Conservation (phyloP, 495 filamentous ascomycete genomes). For the Lophium mytilinum region DNA sequence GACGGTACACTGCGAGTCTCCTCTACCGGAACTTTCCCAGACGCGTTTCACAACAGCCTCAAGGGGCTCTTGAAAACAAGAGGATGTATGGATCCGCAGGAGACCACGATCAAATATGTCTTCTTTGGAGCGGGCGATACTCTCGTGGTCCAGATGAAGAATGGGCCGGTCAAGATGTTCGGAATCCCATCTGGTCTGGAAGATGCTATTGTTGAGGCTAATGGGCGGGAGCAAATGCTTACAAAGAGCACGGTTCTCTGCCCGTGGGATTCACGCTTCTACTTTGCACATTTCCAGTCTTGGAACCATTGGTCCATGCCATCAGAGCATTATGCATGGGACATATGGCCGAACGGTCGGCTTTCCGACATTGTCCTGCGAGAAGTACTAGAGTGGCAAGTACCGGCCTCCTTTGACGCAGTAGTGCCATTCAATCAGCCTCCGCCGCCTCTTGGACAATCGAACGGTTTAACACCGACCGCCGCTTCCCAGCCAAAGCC, state of each 20-base stretch:
- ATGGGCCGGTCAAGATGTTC: background rate
- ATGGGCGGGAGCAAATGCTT: background rate
- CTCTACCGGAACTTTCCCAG: background rate
- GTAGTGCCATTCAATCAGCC: too few relatives aligned
- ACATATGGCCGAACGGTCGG: too few relatives aligned
- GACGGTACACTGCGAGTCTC: background rate
- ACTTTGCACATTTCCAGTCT: background rate
- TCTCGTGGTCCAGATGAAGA: background rate
- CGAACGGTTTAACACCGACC: too few relatives aligned
- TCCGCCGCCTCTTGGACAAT: too few relatives aligned
- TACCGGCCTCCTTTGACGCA: too few relatives aligned
- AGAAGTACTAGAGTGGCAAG: too few relatives aligned
- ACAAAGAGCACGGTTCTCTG: background rate
- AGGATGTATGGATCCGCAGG: background rate
- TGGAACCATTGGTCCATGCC: too few relatives aligned
- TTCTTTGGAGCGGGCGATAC: background rate
- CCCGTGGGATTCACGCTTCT: background rate
- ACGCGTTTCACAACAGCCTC: background rate
- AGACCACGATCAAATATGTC: background rate
- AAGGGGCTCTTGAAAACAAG: background rate
- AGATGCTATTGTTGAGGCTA: background rate
- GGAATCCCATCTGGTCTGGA: background rate
- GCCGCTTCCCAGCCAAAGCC: too few relatives aligned
- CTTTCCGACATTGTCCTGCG: too few relatives aligned
- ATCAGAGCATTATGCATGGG: too few relatives aligned